A percentile compares a stretch with the other conserved stretches of the same genome.
These are phyloP conservation scores for Zygnema circumcarinatum DNA, from an alignment of 139 green algal genomes.

Conservation along the genomic window DNA sequence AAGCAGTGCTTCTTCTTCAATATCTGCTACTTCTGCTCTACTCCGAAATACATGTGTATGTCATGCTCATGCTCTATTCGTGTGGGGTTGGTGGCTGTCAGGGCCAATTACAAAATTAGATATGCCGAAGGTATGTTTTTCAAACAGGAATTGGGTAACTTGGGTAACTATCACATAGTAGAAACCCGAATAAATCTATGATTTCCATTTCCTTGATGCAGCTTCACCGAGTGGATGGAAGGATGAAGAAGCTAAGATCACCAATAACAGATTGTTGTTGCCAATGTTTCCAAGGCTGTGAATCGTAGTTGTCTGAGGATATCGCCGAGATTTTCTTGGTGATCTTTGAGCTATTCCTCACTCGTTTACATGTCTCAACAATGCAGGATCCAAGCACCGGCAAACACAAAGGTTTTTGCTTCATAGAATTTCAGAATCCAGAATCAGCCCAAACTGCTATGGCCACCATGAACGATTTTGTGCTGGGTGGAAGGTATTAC, in stretches of 20 bases:
- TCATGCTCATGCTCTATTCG: no score
- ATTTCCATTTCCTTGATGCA: neutral
- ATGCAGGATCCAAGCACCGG: constrained; percentile 60
- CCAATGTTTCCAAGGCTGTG: neutral
- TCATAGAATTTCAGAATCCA: constrained; percentile 60
- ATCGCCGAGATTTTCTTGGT: no score
- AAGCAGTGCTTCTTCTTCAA: neutral
- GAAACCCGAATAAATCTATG: neutral
- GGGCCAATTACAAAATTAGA: constrained; percentile 43
- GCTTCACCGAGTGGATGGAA: neutral
- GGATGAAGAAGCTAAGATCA: neutral
- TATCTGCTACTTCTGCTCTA: neutral
- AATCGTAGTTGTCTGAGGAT: no score
- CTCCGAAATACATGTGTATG: no score
- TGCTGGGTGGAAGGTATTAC: constrained; percentile 52
- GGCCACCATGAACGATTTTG: constrained; percentile 58
- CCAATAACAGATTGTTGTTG: neutral
- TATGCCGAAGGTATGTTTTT: constrained; percentile 54
- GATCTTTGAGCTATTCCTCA: no score
- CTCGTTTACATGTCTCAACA: neutral
- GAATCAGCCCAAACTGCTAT: constrained; percentile 58
- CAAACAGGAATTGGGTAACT: no score
- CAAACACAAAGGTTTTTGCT: constrained; percentile 67
- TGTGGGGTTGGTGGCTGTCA: neutral
- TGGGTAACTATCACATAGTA: no score